A percentile compares a stretch with the other conserved stretches of the same genome.
Evolutionary conservation across 345 rosid species (phyloP).

Genomic region (Lepidium aucheri): DNA sequence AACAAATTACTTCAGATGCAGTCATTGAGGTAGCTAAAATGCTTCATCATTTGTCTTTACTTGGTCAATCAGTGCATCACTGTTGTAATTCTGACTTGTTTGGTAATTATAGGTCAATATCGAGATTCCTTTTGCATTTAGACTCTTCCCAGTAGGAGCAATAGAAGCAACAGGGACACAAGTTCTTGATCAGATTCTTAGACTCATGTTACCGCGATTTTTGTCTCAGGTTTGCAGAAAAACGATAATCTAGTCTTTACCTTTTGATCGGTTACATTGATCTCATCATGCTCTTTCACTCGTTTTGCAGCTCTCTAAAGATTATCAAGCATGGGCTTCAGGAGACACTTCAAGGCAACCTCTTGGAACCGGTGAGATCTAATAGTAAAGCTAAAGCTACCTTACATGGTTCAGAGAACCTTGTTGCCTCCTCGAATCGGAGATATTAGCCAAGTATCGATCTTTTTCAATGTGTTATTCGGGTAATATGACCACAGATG

Average conservation of each 20-base stretch:
- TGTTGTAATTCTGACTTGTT: neutral
- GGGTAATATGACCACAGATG: neutral
- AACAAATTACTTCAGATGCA: constrained; percentile 76
- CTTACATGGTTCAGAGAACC: neutral
- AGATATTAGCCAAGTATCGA: neutral
- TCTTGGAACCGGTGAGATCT: constrained; percentile 84
- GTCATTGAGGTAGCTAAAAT: constrained; percentile 56
- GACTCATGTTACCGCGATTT: constrained; percentile 85
- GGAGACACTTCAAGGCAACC: constrained; percentile 86
- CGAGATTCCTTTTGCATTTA: constrained; percentile 76
- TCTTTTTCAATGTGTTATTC: neutral
- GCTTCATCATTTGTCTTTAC: neutral
- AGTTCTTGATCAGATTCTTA: constrained; percentile 73
- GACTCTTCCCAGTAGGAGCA: constrained; percentile 56
- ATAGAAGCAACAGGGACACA: constrained; percentile 76
- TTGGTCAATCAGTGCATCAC: neutral
- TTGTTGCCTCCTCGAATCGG: neutral
- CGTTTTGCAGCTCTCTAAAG: constrained; percentile 61
- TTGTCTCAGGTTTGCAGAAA: constrained; percentile 66
- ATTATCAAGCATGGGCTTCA: constrained; percentile 89
- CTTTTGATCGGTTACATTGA: neutral
- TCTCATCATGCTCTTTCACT: neutral
- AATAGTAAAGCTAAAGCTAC: constrained; percentile 18
- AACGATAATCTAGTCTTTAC: neutral
- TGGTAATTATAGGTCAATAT: constrained; percentile 49